Evolutionary conservation across 2,329 filamentous ascomycete genomes (phyloP).

Genomic region (Fusarium paranaense): DNA sequence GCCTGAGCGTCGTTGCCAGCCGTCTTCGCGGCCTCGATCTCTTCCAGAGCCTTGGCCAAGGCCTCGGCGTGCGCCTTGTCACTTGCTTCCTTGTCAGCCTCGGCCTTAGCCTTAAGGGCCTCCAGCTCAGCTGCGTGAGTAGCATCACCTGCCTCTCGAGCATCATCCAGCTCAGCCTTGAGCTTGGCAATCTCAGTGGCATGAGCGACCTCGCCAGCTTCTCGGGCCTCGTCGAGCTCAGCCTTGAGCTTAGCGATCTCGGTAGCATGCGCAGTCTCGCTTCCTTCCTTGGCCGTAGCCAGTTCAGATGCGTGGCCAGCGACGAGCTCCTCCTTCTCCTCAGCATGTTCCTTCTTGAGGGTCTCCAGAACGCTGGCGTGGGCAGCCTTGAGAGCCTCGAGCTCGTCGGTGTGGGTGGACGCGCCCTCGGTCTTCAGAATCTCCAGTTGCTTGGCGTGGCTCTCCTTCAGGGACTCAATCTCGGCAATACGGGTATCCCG

Average conservation of each 20-base stretch:
- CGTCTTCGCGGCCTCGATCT: conserved; percentile 48
- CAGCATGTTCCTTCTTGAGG: conserved; percentile 55
- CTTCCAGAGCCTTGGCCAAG: conserved; percentile 48
- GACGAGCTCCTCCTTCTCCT: conserved; percentile 52
- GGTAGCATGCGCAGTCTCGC: conserved; percentile 42
- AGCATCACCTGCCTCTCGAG: conserved; percentile 48
- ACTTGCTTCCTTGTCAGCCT: conserved; percentile 57
- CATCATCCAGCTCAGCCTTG: conserved; percentile 46
- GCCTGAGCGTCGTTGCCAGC: conserved; percentile 46
- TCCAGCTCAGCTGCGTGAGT: conserved; percentile 49
- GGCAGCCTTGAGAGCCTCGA: conserved; percentile 56
- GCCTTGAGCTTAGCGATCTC: conserved; percentile 45
- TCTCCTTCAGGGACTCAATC: conserved; percentile 66
- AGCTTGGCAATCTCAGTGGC: conserved; percentile 44
- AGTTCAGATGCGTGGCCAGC: conserved; percentile 49
- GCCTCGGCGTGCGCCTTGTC: conserved; percentile 47
- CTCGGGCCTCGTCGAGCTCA: conserved; percentile 48
- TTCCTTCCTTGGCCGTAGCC: conserved; percentile 45
- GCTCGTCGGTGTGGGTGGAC: conserved; percentile 52
- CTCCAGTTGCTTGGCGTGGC: conserved; percentile 63
- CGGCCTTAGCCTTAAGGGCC: conserved; percentile 56
- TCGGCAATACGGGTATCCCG: conserved; percentile 61
- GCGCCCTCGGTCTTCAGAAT: conserved; percentile 57
- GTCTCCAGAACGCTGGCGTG: conserved; percentile 58
- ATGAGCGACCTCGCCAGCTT: conserved; percentile 44